These are phyloP conservation scores for Cajanus cajan DNA, from an alignment of 306 rosid genomes.

Conservation along the genomic window DNA sequence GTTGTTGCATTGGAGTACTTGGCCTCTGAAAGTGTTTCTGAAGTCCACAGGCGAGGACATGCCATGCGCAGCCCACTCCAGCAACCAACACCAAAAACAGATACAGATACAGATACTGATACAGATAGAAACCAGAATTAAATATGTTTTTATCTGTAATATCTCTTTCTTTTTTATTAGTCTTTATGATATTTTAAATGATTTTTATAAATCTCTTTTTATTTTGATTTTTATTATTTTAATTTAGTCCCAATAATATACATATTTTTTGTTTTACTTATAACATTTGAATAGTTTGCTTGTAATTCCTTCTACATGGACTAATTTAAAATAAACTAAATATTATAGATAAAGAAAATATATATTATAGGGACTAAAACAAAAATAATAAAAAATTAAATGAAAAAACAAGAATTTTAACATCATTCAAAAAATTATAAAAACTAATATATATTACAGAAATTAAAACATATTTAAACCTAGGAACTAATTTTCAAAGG, in stretches of 20 bases:
- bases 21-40: constrained; percentile 45
- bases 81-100: constrained; percentile 27
- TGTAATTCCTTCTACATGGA: background rate
- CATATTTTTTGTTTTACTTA: background rate
- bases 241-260: background rate
- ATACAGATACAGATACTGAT: background rate
- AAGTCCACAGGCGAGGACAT: background rate
- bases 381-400: background rate
- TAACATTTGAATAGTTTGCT: background rate
- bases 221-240: background rate
- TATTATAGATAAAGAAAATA: background rate
- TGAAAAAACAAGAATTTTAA: background rate
- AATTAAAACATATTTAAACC: background rate
- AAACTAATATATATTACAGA: background rate
- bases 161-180: background rate
- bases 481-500: background rate
- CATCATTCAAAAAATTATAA: background rate
- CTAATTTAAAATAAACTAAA: background rate
- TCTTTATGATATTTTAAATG: background rate
- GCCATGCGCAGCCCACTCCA: background rate
- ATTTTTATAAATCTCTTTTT: background rate
- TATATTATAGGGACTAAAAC: background rate
- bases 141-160: background rate
- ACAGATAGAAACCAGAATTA: background rate
- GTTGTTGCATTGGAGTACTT: constrained; percentile 77